Evolutionary conservation across 75 land plant genomes (phyloP).

Genomic region (Ceratopteris richardii): DNA sequence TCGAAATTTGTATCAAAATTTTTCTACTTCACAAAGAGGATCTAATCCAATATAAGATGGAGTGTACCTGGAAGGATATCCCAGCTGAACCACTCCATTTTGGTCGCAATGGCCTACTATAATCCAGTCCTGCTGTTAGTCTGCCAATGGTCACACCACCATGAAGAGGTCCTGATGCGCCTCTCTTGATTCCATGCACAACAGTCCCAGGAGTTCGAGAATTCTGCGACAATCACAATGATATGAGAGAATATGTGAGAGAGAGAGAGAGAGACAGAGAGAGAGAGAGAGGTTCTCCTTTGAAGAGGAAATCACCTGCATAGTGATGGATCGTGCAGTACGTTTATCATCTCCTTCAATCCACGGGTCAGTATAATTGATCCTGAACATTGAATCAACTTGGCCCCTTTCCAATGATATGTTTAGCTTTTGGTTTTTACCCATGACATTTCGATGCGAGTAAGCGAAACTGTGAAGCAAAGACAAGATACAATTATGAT

Average conservation of each 20-base stretch:
- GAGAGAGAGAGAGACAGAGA: too few relatives aligned
- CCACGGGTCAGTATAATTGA: constrained; percentile 97
- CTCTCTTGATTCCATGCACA: constrained; percentile 63
- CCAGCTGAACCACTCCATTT: constrained; percentile 98
- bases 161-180: constrained; percentile 24
- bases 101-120: constrained; percentile 80
- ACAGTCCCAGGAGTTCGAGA: constrained; percentile 77
- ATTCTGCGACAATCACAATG: constrained; percentile 39
- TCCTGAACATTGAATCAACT: constrained; percentile 81
- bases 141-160: constrained; percentile 70
- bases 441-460: constrained; percentile 93
- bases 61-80: constrained; percentile 73
- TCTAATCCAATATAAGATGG: too few relatives aligned
- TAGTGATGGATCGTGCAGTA: constrained; percentile 72
- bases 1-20: too few relatives aligned
- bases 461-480: constrained; percentile 60
- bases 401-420: constrained; percentile 91
- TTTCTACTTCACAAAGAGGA: too few relatives aligned
- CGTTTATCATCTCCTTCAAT: constrained; percentile 97
- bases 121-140: constrained; percentile 85
- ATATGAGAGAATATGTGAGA: not conserved
- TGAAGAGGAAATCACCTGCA: constrained; percentile 88
- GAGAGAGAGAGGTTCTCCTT: too few relatives aligned
- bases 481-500: constrained; percentile 15
- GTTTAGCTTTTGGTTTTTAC: constrained; percentile 86